A percentile compares a stretch with the other conserved stretches of the same genome.
Evolutionary conservation across 2,329 filamentous ascomycete species (phyloP).

Genomic region (Talaromyces sp.): DNA sequence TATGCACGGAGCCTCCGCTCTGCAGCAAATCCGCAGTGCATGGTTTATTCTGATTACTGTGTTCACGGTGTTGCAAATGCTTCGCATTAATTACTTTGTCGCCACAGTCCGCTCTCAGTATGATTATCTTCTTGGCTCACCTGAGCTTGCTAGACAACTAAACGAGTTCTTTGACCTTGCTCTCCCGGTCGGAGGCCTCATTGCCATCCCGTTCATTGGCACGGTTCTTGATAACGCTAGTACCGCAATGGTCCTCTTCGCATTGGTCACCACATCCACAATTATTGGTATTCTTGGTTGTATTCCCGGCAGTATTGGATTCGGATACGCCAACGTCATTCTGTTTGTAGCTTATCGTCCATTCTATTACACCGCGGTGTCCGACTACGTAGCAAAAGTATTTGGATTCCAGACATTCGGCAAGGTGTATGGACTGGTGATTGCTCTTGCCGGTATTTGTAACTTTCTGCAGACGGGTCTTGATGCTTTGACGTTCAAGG

Average conservation of each 20-base stretch:
- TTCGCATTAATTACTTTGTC: slow-evolving; percentile 88
- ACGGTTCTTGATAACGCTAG: slow-evolving; percentile 71
- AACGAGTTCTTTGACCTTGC: slow-evolving; percentile 87
- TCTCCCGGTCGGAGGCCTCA: slow-evolving; percentile 74
- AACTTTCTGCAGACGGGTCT: slow-evolving; percentile 81
- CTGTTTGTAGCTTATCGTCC: slow-evolving; percentile 83
- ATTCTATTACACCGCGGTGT: slow-evolving; percentile 84
- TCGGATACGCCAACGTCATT: slow-evolving; percentile 69
- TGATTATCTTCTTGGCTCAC: slow-evolving; percentile 65
- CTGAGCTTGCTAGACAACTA: slow-evolving; percentile 60
- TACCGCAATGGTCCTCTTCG: slow-evolving; percentile 66
- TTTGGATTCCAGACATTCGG: slow-evolving; percentile 91
- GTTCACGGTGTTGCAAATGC: slow-evolving; percentile 75
- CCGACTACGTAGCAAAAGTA: slow-evolving; percentile 85
- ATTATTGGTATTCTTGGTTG: slow-evolving; percentile 73
- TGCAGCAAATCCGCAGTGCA: slow-evolving; percentile 70
- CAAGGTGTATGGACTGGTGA: slow-evolving; percentile 88
- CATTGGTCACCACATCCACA: slow-evolving; percentile 69
- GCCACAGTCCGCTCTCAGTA: slow-evolving; percentile 83
- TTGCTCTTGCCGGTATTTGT: slow-evolving; percentile 76
- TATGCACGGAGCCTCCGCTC: slow-evolving; percentile 68
- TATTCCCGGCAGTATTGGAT: slow-evolving; percentile 64
- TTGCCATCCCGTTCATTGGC: slow-evolving; percentile 86
- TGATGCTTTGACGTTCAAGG: slow-evolving; percentile 71
- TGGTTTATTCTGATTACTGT: slow-evolving; percentile 84